Evolutionary conservation across 2,329 filamentous ascomycete species (phyloP).

Genomic region (Clarireedia sp.): DNA sequence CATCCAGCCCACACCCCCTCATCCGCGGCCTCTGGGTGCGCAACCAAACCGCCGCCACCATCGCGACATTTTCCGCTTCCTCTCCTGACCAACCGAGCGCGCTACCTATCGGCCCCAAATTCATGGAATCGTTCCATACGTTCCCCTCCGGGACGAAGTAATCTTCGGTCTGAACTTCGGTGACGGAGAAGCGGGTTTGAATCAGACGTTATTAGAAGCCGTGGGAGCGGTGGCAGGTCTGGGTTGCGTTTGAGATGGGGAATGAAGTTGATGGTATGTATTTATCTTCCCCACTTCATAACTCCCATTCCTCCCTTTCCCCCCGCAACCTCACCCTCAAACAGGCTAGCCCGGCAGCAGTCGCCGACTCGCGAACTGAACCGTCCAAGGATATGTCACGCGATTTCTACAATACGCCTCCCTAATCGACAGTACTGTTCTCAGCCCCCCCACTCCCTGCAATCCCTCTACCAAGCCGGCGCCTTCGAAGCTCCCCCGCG

Average conservation of each 20-base stretch:
- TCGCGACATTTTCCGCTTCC: not conserved
- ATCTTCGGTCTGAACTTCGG: not conserved
- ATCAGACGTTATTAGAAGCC: too few species aligned
- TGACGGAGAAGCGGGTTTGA: not conserved
- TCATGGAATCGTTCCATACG: not conserved
- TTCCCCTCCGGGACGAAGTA: not conserved
- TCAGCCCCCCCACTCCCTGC: not conserved
- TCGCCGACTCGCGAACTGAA: not conserved
- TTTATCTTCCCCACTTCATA: not conserved
- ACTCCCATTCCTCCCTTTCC: too few species aligned
- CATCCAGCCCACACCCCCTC: not conserved
- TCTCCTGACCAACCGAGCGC: not conserved
- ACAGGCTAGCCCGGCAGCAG: not conserved
- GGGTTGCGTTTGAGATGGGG: slow-evolving; percentile 9
- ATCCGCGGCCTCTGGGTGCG: not conserved
- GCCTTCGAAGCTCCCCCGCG: not conserved
- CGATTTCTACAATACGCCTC: not conserved
- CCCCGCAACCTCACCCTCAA: too few species aligned
- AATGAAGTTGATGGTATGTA: slow-evolving; percentile 11
- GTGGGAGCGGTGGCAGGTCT: too few species aligned
- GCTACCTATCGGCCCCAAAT: not conserved
- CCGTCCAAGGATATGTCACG: not conserved
- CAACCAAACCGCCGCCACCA: not conserved
- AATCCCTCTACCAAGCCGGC: not conserved
- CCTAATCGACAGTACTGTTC: not conserved